Base-by-base conservation (phyloP, 306 rosid genomes). In the Pachyrhizus erosus region DNA sequence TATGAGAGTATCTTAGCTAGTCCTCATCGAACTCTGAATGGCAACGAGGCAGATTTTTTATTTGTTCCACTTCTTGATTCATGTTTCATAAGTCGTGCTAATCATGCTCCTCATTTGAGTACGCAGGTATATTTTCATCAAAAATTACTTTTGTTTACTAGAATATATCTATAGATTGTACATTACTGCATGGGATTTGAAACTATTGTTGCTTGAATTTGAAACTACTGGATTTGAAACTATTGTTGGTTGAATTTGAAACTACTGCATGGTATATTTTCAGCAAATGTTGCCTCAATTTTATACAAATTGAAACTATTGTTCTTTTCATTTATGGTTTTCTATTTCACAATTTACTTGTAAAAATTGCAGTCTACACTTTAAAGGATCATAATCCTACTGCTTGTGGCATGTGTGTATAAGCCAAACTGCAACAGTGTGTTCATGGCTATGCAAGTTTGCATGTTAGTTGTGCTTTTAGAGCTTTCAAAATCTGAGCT, bases 51-150 rank as follows among this genome's bases (percentile, higher is more conserved):
- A 67, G 98, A 95, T 75, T 95, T 86, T 88, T 95, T 89, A 90
- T 95, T 91, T 80, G 98, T 95, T 82, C 98, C 97, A 33, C 94
- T 90, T 83, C 98, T 95, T 77, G 98, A 95, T 91, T 84, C 97
- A 51, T 95, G 98, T 85, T 87, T 95, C 83, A 95, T 93, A 78
- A 86, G 90, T 79, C 98, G 97, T 7, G 98, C 97, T 27, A 90
- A 82, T 73, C 97, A 95, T 83, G 94, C 98, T 82, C 98, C 98
- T 83, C 96, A 93, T 87, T 86, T 95, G 86, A 95, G 90, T 76
- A 9, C 82, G 88, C n/a, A 81, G 97, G 97, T 93, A 88, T 49
- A 58, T 70, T 81, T 70, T 77, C 52, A 49, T 39, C 13, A 60
- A 57, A 9, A 54, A n/a, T 77, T 62, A 45, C n/a, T 9, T 68